Conservation (phyloP, 495 filamentous ascomycete genomes). For the Aspergillus homomorphus region DNA sequence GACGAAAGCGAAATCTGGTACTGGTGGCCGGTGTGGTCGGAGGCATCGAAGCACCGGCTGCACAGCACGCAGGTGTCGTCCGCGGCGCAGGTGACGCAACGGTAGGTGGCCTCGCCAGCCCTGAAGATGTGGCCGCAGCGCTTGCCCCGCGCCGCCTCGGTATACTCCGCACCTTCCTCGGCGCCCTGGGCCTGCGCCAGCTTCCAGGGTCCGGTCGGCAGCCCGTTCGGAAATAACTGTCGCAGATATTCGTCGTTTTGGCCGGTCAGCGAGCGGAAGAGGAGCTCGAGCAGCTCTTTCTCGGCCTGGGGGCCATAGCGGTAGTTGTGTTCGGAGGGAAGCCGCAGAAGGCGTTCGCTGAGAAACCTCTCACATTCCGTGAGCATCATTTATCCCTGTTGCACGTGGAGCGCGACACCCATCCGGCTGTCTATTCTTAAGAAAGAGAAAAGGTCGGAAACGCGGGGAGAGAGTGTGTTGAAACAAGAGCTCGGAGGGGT, state of each 20-base stretch:
- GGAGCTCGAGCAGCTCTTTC: conserved; percentile 65
- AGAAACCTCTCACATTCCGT: conserved; percentile 76
- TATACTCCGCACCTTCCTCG: conserved; percentile 90
- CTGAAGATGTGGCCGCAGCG: conserved; percentile 98
- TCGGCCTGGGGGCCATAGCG: conserved; percentile 69
- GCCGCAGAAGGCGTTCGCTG: conserved; percentile 67
- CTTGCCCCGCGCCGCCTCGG: conserved; percentile 84
- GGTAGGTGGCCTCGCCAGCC: conserved; percentile 85
- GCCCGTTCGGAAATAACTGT: conserved; percentile 76
- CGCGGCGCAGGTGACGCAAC: conserved; percentile 85
- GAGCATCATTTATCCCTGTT: conserved; percentile 43
- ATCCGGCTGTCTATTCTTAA: conserved; percentile 14
- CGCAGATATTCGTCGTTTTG: conserved; percentile 68
- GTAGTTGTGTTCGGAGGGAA: conserved; percentile 64
- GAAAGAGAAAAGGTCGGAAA: background rate
- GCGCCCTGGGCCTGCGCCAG: conserved; percentile 85
- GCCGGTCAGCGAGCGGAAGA: conserved; percentile 81
- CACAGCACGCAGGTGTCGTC: conserved; percentile 87
- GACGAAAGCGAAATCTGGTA: conserved; percentile 81
- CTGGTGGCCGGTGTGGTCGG: conserved; percentile 90
- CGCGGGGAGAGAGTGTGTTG: background rate
- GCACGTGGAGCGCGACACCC: conserved; percentile 35
- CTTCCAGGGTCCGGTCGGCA: conserved; percentile 63
- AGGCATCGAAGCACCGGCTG: conserved; percentile 89
- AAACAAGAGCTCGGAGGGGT: conserved; percentile 14